These are phyloP conservation scores for Misopates orontium DNA, from an alignment of 257 asterid species.

Conservation along the genomic window DNA sequence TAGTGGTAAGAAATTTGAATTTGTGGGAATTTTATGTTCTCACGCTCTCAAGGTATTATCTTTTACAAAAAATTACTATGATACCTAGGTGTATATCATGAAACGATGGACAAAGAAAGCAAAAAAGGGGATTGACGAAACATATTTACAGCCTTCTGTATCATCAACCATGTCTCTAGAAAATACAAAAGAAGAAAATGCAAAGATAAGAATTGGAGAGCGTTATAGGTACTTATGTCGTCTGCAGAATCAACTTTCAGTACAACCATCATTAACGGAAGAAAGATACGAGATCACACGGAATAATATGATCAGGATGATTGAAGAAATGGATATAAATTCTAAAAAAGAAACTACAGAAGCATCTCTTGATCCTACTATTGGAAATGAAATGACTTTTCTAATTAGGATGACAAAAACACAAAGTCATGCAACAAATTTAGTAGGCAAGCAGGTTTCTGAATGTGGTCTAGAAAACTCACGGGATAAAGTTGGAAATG, in stretches of 20 bases:
- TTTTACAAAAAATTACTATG: background rate
- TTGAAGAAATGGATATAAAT: background rate
- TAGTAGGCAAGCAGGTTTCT: background rate
- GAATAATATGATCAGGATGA: background rate
- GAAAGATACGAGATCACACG: background rate
- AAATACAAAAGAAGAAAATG: background rate
- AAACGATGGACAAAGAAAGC: slow-evolving; percentile 8
- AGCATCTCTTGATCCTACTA: background rate
- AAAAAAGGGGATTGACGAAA: background rate
- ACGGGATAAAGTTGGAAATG: background rate
- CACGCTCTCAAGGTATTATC: slow-evolving; percentile 5
- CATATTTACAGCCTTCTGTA: background rate
- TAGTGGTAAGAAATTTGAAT: slow-evolving; percentile 14
- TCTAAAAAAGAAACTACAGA: background rate
- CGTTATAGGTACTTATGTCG: background rate
- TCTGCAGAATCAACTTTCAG: background rate
- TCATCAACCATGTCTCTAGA: background rate
- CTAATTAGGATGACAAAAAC: background rate
- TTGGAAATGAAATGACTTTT: background rate
- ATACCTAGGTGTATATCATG: background rate
- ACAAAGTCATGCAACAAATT: background rate
- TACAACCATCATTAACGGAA: background rate
- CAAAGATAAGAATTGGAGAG: background rate
- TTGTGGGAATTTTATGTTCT: slow-evolving; percentile 9
- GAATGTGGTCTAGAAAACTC: background rate